A percentile compares a stretch with the other conserved stretches of the same genome.
These are phyloP conservation scores for Suillus sp. DNA, from an alignment of 768 basidiomycete species.

Conservation along the genomic window DNA sequence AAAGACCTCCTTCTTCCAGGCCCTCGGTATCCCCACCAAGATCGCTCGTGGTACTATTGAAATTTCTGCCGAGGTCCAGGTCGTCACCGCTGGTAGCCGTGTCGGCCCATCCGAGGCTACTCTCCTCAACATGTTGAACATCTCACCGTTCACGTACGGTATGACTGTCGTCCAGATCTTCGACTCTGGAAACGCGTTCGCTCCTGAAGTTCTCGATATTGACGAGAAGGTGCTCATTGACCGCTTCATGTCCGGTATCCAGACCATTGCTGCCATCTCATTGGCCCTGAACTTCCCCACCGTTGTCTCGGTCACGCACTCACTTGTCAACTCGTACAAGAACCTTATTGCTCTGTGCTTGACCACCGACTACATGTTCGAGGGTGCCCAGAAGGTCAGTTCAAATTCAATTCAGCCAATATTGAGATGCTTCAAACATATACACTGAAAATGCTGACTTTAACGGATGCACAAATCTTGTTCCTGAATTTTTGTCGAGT, in stretches of 20 bases:
- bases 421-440: conserved; percentile 34
- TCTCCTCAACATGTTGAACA: conserved; percentile 99
- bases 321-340: conserved; percentile 99
- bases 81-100: conserved; percentile 88
- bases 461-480: conserved; percentile 39
- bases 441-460: conserved; percentile 90
- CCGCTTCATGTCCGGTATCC: conserved; percentile 91
- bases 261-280: conserved; percentile 94
- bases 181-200: conserved; percentile 91
- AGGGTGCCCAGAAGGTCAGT: conserved; percentile 88
- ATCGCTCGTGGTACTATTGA: conserved; percentile 99
- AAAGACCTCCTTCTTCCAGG: conserved; percentile 99
- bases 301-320: conserved; percentile 89
- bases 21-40: conserved; percentile 98
- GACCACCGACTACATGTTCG: conserved; percentile 92
- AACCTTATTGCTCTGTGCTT: conserved; percentile 90
- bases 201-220: conserved; percentile 88
- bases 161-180: conserved; percentile 98
- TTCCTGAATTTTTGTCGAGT: conserved; percentile 31
- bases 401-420: conserved; percentile 11
- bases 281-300: conserved; percentile 97
- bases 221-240: conserved; percentile 89
- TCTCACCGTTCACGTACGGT: conserved; percentile 99
- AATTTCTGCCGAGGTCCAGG: conserved; percentile 96
- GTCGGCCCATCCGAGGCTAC: conserved; percentile 98